These are phyloP conservation scores for Austroboletus novae-zelandiae DNA, from an alignment of 1,284 basidiomycete species.

Conservation along the genomic window DNA sequence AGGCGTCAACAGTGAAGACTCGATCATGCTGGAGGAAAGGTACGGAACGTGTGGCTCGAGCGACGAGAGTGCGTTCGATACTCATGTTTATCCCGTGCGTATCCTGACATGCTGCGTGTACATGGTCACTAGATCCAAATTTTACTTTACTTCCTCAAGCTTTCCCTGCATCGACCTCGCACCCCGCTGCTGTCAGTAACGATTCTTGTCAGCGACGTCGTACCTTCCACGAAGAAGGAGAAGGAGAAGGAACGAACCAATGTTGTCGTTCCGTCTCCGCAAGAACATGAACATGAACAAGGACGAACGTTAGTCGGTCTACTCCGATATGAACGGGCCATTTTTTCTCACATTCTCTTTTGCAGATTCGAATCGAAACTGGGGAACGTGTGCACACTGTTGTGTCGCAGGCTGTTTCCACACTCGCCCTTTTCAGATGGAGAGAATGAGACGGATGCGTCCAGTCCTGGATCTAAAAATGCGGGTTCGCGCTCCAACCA, in stretches of 20 bases:
- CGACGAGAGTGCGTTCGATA: slow-evolving; percentile 60
- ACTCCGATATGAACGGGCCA: neutral
- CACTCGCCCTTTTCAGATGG: too few species aligned
- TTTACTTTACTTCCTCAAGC: slow-evolving; percentile 59
- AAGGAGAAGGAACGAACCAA: slow-evolving; percentile 34
- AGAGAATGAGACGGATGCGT: slow-evolving; percentile 21
- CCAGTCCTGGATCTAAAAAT: slow-evolving; percentile 16
- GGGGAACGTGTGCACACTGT: slow-evolving; percentile 53
- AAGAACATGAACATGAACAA: slow-evolving; percentile 32
- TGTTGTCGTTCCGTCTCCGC: slow-evolving; percentile 27
- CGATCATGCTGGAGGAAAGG: slow-evolving; percentile 44
- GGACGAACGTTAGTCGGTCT: slow-evolving; percentile 54
- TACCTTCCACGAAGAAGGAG: slow-evolving; percentile 30
- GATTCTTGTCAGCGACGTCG: slow-evolving; percentile 13
- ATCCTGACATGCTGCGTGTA: slow-evolving; percentile 1
- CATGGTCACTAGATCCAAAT: slow-evolving; percentile 74
- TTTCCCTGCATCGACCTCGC: slow-evolving; percentile 53
- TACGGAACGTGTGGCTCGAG: slow-evolving; percentile 59
- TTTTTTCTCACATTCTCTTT: neutral
- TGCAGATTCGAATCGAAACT: slow-evolving; percentile 55
- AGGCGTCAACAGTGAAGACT: slow-evolving; percentile 24
- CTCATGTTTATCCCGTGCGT: neutral
- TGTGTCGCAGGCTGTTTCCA: slow-evolving; percentile 67
- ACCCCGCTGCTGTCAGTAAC: slow-evolving; percentile 20
- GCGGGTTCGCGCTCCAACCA: too few species aligned